Conservation (phyloP, 1,139 yeast genomes). For the Casaregolazyma suthepensis region DNA sequence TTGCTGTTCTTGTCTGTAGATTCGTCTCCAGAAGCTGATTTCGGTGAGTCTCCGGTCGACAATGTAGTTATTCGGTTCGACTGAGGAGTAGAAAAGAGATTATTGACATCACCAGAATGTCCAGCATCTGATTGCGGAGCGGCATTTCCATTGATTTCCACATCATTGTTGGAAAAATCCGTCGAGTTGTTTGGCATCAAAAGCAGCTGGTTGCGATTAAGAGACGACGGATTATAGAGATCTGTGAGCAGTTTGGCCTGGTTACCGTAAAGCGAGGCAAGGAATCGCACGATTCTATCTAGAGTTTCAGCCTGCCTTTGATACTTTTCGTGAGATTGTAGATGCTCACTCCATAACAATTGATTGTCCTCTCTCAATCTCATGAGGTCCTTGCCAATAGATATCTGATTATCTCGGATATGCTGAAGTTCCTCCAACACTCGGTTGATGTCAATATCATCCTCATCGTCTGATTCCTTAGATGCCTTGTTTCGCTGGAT, state of each 20-base stretch:
- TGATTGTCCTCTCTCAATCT: constrained; percentile 85
- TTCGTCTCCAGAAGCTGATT: constrained; percentile 1
- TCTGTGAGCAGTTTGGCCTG: constrained; percentile 34
- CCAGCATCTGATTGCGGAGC: background rate
- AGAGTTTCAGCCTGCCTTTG: constrained; percentile 80
- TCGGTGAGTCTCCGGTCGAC: background rate
- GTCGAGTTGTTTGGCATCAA: constrained; percentile 11
- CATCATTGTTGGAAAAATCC: background rate
- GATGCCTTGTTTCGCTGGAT: constrained; percentile 48
- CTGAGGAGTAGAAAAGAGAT: background rate
- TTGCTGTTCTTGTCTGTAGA: constrained; percentile 1
- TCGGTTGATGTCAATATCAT: constrained; percentile 47
- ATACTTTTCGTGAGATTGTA: constrained; percentile 75
- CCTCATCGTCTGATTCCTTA: constrained; percentile 42
- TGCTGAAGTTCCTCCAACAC: constrained; percentile 68
- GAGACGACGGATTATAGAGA: constrained; percentile 9
- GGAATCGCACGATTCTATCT: constrained; percentile 78
- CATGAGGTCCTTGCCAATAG: constrained; percentile 76
- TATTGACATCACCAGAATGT: background rate
- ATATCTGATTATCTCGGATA: constrained; percentile 69
- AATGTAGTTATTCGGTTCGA: constrained; percentile 7
- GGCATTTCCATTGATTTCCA: background rate
- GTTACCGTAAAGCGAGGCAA: constrained; percentile 79
- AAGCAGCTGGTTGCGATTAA: constrained; percentile 9
- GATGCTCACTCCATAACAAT: constrained; percentile 84